These are phyloP conservation scores for Asterionellopsis glacialis DNA, from an alignment of 108 stramenopile genomes.

Conservation along the genomic window DNA sequence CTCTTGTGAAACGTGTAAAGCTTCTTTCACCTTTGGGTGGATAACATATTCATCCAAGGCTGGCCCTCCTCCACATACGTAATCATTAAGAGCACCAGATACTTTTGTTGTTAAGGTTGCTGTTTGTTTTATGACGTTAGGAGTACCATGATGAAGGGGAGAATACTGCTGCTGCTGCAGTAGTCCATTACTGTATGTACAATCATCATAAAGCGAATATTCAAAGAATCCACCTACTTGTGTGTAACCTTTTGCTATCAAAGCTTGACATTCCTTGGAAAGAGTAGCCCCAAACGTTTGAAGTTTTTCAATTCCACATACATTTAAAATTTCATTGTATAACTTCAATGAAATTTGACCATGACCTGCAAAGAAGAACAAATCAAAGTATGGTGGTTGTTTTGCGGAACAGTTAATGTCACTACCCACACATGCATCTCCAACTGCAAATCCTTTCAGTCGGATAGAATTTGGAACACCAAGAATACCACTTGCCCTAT, in stretches of 20 bases:
- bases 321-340: slow-evolving; percentile 41
- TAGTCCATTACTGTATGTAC: slow-evolving; percentile 53
- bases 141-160: neutral
- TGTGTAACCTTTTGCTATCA: slow-evolving; percentile 24
- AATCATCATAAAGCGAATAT: slow-evolving; percentile 72
- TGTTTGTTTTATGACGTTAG: neutral
- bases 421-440: slow-evolving; percentile 78
- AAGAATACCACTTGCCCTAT: too few relatives aligned
- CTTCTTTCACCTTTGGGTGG: slow-evolving; percentile 38
- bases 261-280: slow-evolving; percentile 21
- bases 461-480: slow-evolving; percentile 4
- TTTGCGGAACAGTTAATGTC: slow-evolving; percentile 52
- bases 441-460: slow-evolving; percentile 70
- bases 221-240: slow-evolving; percentile 64
- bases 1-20: slow-evolving; percentile 40
- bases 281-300: too few relatives aligned
- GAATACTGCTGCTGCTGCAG: slow-evolving; percentile 1
- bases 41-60: slow-evolving; percentile 51
- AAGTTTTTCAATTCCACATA: slow-evolving; percentile 18
- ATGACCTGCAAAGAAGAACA: slow-evolving; percentile 69
- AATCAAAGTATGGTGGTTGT: neutral
- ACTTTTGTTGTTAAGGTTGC: neutral
- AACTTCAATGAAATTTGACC: slow-evolving; percentile 53
- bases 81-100: slow-evolving; percentile 56
- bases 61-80: slow-evolving; percentile 51